Base-by-base conservation (phyloP, 345 rosid genomes). In the Eucalyptus dawsonii region DNA sequence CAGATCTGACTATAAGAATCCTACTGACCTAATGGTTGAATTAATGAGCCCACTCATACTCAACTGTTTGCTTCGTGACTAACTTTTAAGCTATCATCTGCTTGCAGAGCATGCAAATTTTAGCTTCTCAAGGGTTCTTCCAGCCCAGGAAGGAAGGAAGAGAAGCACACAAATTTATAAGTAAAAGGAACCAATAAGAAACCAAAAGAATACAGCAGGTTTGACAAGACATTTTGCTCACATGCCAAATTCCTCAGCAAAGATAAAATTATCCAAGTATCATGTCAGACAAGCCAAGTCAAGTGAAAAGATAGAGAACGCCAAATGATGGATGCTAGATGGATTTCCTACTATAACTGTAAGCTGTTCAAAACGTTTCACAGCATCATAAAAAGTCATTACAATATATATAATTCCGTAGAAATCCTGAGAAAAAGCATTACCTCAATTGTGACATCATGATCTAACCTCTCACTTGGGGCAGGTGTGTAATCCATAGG, bases 401-500 rank as follows among this genome's bases (percentile, higher is more conserved):
- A 50, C 31, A 67, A 37, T 22, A 25, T 72, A 19, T 19, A 72
- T 22, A 72, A 72, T 72, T 72, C 81, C 27, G 2, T 19, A 27
- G 42, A 72, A 72, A 37, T 72, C 25, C 81, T 11, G 54, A 24
- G 86, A 47, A 72, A 34, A 34, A 72, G 45, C 81, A 72, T 37
- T 93, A 95, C 98, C 97, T 95, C 94, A 31, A 95, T 94, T 1
- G 94, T 93, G 87, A 96, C 96, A 86, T 93, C 94, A 80, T 93
- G 98, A 92, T 95, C 97, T 87, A 96, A 91, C 87, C 86, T 87
- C 58, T 91, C 90, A 58, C 90, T 86, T 90, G 93, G 95, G 86
- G 93, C 94, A 56, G 98, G 94, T 17, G 94, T 92, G 85, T 96
- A 96, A 88, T 96, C 97, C 97, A 95, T 95, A 27, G 98, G 97